phyloP scores from a whole-genome alignment of 805 yeast genomes.

The Wickerhamiella lipophila region DNA sequence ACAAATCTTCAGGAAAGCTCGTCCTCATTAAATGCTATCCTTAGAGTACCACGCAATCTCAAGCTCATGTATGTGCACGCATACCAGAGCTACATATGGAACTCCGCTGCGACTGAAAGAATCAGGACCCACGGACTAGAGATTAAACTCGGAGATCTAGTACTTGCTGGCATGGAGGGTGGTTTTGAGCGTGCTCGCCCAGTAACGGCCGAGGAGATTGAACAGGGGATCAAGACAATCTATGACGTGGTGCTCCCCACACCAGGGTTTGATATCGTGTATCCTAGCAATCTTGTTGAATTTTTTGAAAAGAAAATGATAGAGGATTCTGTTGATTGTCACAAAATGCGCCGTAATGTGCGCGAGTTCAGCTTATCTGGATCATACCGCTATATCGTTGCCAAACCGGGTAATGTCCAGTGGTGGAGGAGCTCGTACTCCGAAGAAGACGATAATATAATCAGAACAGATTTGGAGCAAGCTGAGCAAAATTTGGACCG shows the following conservation, averaged over 20 bases:
- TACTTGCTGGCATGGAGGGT: constrained; percentile 29
- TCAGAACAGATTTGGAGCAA: constrained; percentile 64
- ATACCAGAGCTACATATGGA: constrained; percentile 94
- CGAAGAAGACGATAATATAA: constrained; percentile 54
- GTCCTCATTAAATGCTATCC: constrained; percentile 59
- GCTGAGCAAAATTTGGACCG: not conserved
- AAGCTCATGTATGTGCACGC: constrained; percentile 95
- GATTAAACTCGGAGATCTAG: constrained; percentile 19
- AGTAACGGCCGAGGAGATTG: constrained; percentile 62
- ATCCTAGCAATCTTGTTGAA: constrained; percentile 59
- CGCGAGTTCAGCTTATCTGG: constrained; percentile 89
- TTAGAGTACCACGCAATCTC: constrained; percentile 83
- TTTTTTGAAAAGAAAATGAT: constrained; percentile 60
- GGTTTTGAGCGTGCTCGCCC: constrained; percentile 57
- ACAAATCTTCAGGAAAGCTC: constrained; percentile 42
- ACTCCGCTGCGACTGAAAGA: constrained; percentile 66
- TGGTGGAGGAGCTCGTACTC: constrained; percentile 51
- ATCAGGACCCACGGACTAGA: constrained; percentile 40
- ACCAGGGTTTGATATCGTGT: constrained; percentile 86
- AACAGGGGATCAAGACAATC: constrained; percentile 44
- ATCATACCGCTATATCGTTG: constrained; percentile 62
- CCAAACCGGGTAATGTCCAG: constrained; percentile 51
- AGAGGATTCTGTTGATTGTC: constrained; percentile 71
- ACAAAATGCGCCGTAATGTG: constrained; percentile 69
- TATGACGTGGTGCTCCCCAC: constrained; percentile 88